Conservation (phyloP, 805 yeast species). For the Kodamaea lidongshanica region DNA sequence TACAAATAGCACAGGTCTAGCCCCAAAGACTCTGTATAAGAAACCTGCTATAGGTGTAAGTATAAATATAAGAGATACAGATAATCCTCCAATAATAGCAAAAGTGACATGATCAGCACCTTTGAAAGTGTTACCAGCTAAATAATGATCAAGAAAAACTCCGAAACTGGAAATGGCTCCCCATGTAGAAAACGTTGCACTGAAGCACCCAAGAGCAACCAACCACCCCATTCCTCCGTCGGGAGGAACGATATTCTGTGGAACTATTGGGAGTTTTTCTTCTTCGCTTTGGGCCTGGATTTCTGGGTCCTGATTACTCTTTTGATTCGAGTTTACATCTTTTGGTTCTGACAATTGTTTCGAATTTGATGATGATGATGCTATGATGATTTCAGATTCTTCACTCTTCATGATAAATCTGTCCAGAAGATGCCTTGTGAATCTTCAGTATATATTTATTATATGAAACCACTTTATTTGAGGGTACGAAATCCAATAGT, state of each 20-base stretch:
- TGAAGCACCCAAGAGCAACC: slow-evolving; percentile 42
- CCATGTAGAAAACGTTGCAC: slow-evolving; percentile 60
- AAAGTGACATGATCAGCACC: slow-evolving; percentile 56
- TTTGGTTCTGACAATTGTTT: no score
- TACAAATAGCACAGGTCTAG: slow-evolving; percentile 33
- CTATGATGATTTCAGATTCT: no score
- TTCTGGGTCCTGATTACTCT: no score
- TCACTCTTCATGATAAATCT: no score
- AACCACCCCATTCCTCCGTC: slow-evolving; percentile 74
- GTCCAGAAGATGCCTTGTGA: no score
- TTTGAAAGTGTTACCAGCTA: slow-evolving; percentile 43
- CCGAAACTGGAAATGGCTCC: slow-evolving; percentile 68
- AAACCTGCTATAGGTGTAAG: slow-evolving; percentile 40
- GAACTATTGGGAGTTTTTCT: slow-evolving; percentile 22
- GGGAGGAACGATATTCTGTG: slow-evolving; percentile 4
- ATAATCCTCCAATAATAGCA: slow-evolving; percentile 62
- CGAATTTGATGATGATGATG: no score
- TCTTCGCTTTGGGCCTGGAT: no score
- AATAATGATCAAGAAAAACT: slow-evolving; percentile 52
- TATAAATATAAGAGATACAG: slow-evolving; percentile 32
- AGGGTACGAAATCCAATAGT: no score
- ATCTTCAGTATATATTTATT: no score
- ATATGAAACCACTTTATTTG: no score
- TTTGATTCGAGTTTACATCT: no score
- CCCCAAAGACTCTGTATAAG: slow-evolving; percentile 39